A percentile compares a stretch with the other conserved stretches of the same genome.
Conservation (phyloP, 768 basidiomycete genomes). For the Agaricus subrufescens region DNA sequence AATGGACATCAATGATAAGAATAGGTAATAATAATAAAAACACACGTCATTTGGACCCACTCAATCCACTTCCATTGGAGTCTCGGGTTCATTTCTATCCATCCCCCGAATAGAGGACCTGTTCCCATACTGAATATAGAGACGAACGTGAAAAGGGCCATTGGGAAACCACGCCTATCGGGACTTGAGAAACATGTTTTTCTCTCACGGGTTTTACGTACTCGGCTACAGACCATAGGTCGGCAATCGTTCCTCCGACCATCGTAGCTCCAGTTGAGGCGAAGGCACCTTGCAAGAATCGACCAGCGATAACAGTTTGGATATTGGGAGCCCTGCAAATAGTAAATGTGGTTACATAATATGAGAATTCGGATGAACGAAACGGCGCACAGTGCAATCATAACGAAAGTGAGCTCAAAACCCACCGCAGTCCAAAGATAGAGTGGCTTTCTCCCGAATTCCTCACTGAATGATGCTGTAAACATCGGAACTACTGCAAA, state of each 20-base stretch:
- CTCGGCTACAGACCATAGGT: constrained; percentile 64
- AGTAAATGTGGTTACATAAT: background rate
- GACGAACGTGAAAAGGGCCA: constrained; percentile 64
- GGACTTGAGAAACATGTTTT: background rate
- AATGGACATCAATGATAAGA: constrained; percentile 24
- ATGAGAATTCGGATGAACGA: background rate
- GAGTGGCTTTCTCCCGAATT: constrained; percentile 58
- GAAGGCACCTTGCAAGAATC: constrained; percentile 63
- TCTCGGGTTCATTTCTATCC: constrained; percentile 23
- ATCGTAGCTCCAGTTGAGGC: constrained; percentile 69
- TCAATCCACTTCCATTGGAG: constrained; percentile 26
- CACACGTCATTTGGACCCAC: constrained; percentile 26
- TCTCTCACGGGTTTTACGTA: constrained; percentile 22
- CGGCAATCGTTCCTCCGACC: constrained; percentile 72
- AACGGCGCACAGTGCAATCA: constrained; percentile 34
- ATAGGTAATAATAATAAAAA: constrained; percentile 1
- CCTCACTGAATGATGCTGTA: constrained; percentile 65
- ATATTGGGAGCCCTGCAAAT: constrained; percentile 40
- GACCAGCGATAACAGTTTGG: constrained; percentile 58
- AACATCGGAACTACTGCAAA: constrained; percentile 60
- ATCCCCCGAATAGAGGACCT: constrained; percentile 21
- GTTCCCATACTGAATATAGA: constrained; percentile 28
- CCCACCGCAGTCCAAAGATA: constrained; percentile 46
- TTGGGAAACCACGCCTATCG: constrained; percentile 69
- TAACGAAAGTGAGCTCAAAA: constrained; percentile 47